Conservation (phyloP, 306 rosid genomes). For the Sphenostylis stenocarpa region DNA sequence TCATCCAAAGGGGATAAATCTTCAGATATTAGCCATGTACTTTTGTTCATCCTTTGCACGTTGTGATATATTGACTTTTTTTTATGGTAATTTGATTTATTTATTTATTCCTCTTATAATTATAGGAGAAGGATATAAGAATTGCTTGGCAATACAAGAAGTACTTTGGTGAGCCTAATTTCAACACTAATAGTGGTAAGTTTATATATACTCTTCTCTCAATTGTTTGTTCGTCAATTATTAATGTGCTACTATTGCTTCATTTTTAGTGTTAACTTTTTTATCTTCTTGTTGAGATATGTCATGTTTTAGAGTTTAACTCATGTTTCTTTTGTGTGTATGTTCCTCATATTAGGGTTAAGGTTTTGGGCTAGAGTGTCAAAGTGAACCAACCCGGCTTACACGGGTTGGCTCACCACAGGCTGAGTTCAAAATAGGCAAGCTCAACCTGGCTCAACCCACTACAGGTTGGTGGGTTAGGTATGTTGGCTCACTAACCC, state of each 20-base stretch:
- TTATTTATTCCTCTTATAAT: conserved; percentile 22
- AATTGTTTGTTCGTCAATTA: neutral
- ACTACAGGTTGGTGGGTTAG: no score
- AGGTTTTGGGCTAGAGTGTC: no score
- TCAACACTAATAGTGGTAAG: conserved; percentile 50
- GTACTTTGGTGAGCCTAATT: conserved; percentile 69
- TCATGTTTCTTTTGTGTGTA: no score
- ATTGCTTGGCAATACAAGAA: conserved; percentile 96
- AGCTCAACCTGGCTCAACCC: no score
- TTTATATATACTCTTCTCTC: conserved; percentile 13
- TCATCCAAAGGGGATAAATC: conserved; percentile 61
- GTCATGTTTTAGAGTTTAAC: no score
- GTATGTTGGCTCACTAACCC: no score
- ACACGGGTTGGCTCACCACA: no score
- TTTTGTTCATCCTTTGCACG: conserved; percentile 16
- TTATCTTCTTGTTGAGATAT: neutral
- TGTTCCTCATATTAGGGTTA: no score
- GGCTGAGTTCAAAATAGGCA: no score
- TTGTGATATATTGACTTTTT: neutral
- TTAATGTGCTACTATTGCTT: neutral
- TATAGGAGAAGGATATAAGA: conserved; percentile 78
- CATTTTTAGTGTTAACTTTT: neutral
- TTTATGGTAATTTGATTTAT: conserved; percentile 19
- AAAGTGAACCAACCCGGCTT: no score
- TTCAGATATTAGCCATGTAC: conserved; percentile 55